Evolutionary conservation across 495 filamentous ascomycete species (phyloP).

Genomic region (Aspergillus indologenus): DNA sequence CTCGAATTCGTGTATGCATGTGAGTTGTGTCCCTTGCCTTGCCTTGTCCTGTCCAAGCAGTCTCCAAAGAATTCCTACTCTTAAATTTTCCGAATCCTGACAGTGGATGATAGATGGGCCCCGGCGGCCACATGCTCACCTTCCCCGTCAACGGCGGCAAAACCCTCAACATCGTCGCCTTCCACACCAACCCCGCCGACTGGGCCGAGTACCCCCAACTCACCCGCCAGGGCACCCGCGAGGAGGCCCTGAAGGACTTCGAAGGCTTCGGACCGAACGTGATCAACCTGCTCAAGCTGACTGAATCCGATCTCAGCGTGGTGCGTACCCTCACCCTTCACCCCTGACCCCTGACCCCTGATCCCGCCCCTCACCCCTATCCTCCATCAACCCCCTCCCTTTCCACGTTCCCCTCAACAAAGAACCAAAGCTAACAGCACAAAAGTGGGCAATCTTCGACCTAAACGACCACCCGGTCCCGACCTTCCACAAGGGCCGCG

Average conservation of each 20-base stretch:
- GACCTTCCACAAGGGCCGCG: slow-evolving; percentile 34
- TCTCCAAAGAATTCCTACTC: no score
- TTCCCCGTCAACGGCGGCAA: slow-evolving; percentile 47
- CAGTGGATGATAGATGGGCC: slow-evolving; percentile 45
- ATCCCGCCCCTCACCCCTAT: neutral
- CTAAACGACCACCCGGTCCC: slow-evolving; percentile 43
- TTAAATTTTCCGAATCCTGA: no score
- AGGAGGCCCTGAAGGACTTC: slow-evolving; percentile 35
- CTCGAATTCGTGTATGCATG: slow-evolving; percentile 40
- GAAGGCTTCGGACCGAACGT: slow-evolving; percentile 35
- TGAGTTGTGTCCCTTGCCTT: slow-evolving; percentile 5
- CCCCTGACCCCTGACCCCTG: no score
- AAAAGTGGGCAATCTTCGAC: slow-evolving; percentile 59
- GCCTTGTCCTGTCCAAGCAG: no score
- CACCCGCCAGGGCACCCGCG: slow-evolving; percentile 28
- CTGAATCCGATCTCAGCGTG: slow-evolving; percentile 21
- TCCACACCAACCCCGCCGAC: slow-evolving; percentile 26
- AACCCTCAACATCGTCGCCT: slow-evolving; percentile 41
- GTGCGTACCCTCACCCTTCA: slow-evolving; percentile 10
- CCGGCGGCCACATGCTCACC: slow-evolving; percentile 44
- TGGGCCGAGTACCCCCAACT: slow-evolving; percentile 35
- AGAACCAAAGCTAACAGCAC: slow-evolving; percentile 19
- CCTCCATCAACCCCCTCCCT: neutral
- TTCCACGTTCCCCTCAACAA: no score
- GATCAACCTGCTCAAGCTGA: slow-evolving; percentile 23